phyloP scores from a whole-genome alignment of 169 alveolate genomes.

The Cryptosporidium meleagridis region DNA sequence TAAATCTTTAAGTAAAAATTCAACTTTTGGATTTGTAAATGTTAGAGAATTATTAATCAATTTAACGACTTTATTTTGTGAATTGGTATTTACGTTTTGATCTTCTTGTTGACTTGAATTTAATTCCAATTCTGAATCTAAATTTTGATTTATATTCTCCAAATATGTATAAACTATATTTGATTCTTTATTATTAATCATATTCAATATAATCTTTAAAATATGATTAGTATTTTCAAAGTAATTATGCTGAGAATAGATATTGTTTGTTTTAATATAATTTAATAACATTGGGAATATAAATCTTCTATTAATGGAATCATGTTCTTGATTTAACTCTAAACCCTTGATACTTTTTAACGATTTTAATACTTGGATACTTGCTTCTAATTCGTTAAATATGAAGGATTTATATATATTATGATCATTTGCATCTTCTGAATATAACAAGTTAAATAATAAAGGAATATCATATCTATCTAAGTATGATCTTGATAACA shows the following conservation, averaged over 20 bases:
- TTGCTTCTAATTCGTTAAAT: background rate
- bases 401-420: constrained; percentile 9
- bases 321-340: constrained; percentile 61
- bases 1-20: background rate
- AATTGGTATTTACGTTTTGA: no score
- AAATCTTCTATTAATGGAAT: constrained; percentile 53
- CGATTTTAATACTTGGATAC: background rate
- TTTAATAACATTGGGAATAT: constrained; percentile 24
- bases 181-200: constrained; percentile 9
- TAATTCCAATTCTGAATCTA: background rate
- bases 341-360: background rate
- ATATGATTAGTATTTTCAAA: constrained; percentile 1
- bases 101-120: no score
- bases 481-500: constrained; percentile 32
- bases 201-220: constrained; percentile 26
- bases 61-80: background rate
- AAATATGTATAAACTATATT: background rate
- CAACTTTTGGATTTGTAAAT: constrained; percentile 1
- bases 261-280: constrained; percentile 29
- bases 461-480: constrained; percentile 68
- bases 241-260: constrained; percentile 50
- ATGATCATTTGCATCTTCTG: constrained; percentile 25
- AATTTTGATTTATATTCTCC: background rate
- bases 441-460: constrained; percentile 26
- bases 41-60: background rate